Evolutionary conservation across 2,329 filamentous ascomycete genomes (phyloP).

Genomic region (Pseudocercospora musae): DNA sequence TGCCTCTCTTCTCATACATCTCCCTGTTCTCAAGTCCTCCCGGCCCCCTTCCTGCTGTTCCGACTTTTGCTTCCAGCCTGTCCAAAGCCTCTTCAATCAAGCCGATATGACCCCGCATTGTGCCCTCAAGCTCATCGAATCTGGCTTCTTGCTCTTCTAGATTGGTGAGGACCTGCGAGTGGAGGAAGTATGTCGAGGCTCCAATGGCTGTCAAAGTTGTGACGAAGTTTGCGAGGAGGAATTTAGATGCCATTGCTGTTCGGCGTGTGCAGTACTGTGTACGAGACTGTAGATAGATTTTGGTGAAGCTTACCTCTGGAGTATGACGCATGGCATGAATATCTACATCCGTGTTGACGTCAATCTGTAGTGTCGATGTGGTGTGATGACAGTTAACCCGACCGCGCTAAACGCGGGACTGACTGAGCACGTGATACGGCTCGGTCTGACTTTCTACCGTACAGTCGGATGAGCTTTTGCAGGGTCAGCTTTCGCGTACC

Average conservation of each 20-base stretch:
- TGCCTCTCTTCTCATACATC: slow-evolving; percentile 20
- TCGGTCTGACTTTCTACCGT: too few relatives aligned
- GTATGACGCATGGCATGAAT: neutral
- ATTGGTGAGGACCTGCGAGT: slow-evolving; percentile 36
- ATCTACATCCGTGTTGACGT: neutral
- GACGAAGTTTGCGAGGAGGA: slow-evolving; percentile 6
- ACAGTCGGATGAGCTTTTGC: too few relatives aligned
- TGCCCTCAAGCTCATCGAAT: slow-evolving; percentile 49
- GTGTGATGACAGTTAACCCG: too few relatives aligned
- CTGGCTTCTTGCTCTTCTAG: slow-evolving; percentile 49
- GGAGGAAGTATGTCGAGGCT: slow-evolving; percentile 18
- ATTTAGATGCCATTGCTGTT: slow-evolving; percentile 1
- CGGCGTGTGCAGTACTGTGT: neutral
- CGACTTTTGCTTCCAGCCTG: slow-evolving; percentile 41
- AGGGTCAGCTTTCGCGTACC: too few relatives aligned
- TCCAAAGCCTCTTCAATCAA: slow-evolving; percentile 48
- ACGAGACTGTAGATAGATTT: neutral
- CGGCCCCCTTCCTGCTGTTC: slow-evolving; percentile 33
- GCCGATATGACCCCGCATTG: slow-evolving; percentile 47
- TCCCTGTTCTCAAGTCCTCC: slow-evolving; percentile 18
- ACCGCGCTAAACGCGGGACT: too few relatives aligned
- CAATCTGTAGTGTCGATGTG: neutral
- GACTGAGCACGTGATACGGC: too few relatives aligned
- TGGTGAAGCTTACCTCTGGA: too few relatives aligned
- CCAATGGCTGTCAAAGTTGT: slow-evolving; percentile 18